Base-by-base conservation (phyloP, 441 rosid genomes). In the Eutrema salsugineum region DNA sequence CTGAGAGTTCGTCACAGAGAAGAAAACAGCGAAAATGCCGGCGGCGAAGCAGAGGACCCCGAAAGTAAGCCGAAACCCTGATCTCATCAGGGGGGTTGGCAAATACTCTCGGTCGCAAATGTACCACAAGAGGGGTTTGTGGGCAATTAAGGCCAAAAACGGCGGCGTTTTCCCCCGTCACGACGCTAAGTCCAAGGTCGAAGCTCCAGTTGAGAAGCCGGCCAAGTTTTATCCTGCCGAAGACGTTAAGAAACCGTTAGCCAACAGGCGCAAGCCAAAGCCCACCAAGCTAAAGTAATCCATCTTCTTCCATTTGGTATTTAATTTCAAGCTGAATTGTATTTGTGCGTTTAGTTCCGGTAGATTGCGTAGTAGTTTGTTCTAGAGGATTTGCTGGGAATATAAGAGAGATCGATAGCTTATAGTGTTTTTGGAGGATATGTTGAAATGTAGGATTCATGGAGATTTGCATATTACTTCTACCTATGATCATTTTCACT, bases 61-160 rank as follows among this genome's bases (percentile, higher is more conserved):
- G 3, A 76, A 55, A 19, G 83, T 76, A 1, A 82, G 80, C 84
- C 68, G 98, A 24, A 93, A 93, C 72, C 96, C 96, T 2, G 85
- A 91, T n/a, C 86, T 93, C 11, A 67, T 93, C 32, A 81, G 96
- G 15, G 96, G 98, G 0, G 66, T 93, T 1, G 96, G 96, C 0
- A 87, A 88, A 78, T 91, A 75, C 78, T 93, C 98, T 0, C 73
- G 97, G 63, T 87, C 94, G 2, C 65, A 87, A 78, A 91, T 91
- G 94, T 93, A 89, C 80, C 98, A 88, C 85, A 91, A 88, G 87
- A 84, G 96, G 22, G 97, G 98, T 12, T 63, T 89, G 19, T 93
- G 96, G 97, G 98, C 98, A 0, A 88, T 91, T 72, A 93, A 88
- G 86, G 97, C 94, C 14, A 91, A 93, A 78, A 78, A 89, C 47